These are phyloP conservation scores for Trametes sp. DNA, from an alignment of 1,284 basidiomycete species.

Conservation along the genomic window DNA sequence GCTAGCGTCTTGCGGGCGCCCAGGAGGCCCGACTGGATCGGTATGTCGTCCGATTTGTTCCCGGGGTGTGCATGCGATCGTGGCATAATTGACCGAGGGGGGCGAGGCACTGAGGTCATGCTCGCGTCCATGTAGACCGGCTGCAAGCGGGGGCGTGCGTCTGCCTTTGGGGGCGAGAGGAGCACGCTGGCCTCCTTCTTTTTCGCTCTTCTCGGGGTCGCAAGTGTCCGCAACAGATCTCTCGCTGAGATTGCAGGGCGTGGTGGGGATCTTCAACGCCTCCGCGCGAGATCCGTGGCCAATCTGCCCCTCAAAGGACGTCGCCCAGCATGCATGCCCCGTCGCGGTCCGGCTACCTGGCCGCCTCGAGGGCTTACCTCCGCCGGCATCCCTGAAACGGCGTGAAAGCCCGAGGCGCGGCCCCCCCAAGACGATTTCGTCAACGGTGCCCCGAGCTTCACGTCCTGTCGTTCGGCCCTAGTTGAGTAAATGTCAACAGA, in stretches of 20 bases:
- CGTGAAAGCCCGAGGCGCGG: not conserved
- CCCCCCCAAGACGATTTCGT: not conserved
- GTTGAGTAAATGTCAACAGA: slow-evolving; percentile 20
- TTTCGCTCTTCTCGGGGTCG: slow-evolving; percentile 13
- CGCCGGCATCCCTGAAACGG: slow-evolving; percentile 12
- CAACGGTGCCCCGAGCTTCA: slow-evolving; percentile 11
- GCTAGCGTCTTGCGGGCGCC: not conserved
- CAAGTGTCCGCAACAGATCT: slow-evolving; percentile 10
- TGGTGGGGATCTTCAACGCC: slow-evolving; percentile 22
- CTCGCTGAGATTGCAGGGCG: slow-evolving; percentile 20
- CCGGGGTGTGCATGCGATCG: slow-evolving; percentile 17
- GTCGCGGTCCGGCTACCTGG: slow-evolving; percentile 4
- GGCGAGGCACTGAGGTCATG: slow-evolving; percentile 16
- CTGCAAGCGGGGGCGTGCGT: not conserved
- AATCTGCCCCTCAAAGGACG: slow-evolving; percentile 13
- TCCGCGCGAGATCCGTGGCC: slow-evolving; percentile 23
- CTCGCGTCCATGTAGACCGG: slow-evolving; percentile 2
- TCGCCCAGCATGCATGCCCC: slow-evolving; percentile 9
- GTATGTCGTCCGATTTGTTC: slow-evolving; percentile 25
- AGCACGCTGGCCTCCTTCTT: slow-evolving; percentile 10
- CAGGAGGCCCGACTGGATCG: slow-evolving; percentile 21
- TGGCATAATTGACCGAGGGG: slow-evolving; percentile 4
- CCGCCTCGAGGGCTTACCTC: slow-evolving; percentile 6
- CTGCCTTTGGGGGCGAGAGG: slow-evolving; percentile 7
- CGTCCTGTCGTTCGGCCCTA: slow-evolving; percentile 21